These are phyloP conservation scores for Calocybe cyanea DNA, from an alignment of 768 basidiomycete genomes.

Conservation along the genomic window DNA sequence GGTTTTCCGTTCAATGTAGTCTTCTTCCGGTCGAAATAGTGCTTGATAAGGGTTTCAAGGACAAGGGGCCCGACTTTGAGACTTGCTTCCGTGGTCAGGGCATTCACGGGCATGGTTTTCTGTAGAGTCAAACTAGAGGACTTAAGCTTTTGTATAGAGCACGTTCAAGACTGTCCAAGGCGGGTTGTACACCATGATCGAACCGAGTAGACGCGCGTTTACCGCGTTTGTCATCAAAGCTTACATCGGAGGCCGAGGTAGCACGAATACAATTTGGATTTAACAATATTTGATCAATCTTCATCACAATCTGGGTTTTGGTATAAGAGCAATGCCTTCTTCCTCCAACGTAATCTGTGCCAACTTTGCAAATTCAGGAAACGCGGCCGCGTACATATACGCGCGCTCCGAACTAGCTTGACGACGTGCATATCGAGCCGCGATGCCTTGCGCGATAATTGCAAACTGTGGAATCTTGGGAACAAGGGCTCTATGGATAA, in stretches of 20 bases:
- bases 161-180: too few species aligned
- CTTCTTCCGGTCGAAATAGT: conserved; percentile 69
- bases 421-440: conserved; percentile 77
- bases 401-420: conserved; percentile 90
- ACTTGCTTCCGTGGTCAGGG: conserved; percentile 60
- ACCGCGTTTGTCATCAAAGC: background rate
- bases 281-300: too few species aligned
- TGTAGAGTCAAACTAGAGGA: background rate
- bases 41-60: conserved; percentile 77
- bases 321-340: conserved; percentile 33
- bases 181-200: conserved; percentile 2
- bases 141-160: too few species aligned
- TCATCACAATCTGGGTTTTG: conserved; percentile 28
- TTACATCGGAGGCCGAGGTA: background rate
- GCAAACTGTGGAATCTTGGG: conserved; percentile 44
- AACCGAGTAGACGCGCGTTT: background rate
- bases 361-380: conserved; percentile 60
- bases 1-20: conserved; percentile 34
- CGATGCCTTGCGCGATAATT: conserved; percentile 87
- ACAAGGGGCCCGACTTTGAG: conserved; percentile 69
- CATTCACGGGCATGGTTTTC: conserved; percentile 35
- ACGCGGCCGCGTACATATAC: conserved; percentile 36
- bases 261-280: too few species aligned
- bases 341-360: conserved; percentile 60
- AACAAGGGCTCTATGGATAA: background rate